phyloP scores from a whole-genome alignment of 2,329 filamentous ascomycete species.

The Clarireedia homoeocarpa region DNA sequence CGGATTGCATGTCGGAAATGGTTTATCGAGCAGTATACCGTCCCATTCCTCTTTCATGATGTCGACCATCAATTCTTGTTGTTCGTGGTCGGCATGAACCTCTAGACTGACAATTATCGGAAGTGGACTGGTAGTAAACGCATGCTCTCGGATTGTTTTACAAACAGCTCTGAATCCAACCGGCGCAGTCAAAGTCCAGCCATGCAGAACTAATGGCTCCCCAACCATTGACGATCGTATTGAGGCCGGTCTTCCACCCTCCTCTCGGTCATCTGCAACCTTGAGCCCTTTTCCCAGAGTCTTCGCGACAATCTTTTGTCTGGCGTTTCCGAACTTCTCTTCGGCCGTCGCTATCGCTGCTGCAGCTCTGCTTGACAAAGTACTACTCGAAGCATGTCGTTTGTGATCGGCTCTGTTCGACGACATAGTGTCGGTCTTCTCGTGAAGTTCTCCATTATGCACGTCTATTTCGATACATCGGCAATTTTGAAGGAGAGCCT shows the following conservation, averaged over 20 bases:
- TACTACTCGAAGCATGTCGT: constrained; percentile 27
- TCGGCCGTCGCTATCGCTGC: constrained; percentile 13
- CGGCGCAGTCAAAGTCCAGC: constrained; percentile 79
- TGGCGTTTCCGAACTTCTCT: constrained; percentile 23
- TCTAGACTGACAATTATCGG: constrained; percentile 90
- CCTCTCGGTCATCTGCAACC: constrained; percentile 11
- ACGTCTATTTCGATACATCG: constrained; percentile 93
- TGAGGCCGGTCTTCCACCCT: constrained; percentile 24
- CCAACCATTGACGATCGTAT: constrained; percentile 26
- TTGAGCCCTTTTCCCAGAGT: constrained; percentile 12
- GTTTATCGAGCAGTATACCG: constrained; percentile 58
- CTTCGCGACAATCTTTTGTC: constrained; percentile 15
- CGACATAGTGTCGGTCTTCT: constrained; percentile 25
- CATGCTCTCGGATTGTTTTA: constrained; percentile 66
- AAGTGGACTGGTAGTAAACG: constrained; percentile 67
- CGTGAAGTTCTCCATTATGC: constrained; percentile 62
- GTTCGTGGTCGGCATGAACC: constrained; percentile 72
- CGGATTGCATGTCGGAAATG: constrained; percentile 37
- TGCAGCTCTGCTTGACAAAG: constrained; percentile 27
- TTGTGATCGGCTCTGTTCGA: constrained; percentile 41
- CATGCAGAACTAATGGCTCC: constrained; percentile 79
- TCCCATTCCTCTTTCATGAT: constrained; percentile 91
- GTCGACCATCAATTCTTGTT: constrained; percentile 86
- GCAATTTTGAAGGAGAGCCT: constrained; percentile 70
- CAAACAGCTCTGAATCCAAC: constrained; percentile 85